phyloP scores from a whole-genome alignment of 2,329 filamentous ascomycete genomes.

The Trichoderma harzianum region DNA sequence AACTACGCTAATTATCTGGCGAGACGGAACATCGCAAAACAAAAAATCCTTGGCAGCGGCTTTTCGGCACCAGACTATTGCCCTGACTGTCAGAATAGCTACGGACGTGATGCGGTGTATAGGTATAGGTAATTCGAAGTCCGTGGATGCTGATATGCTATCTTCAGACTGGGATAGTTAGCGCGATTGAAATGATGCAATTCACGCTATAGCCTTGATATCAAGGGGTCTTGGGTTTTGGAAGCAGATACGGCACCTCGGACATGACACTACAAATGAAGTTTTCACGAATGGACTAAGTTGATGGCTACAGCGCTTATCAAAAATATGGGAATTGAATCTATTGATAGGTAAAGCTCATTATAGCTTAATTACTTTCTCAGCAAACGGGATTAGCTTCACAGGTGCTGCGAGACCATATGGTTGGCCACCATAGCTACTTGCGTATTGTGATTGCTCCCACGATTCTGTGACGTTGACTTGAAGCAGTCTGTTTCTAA shows the following conservation, averaged over 20 bases:
- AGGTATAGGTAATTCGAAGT: neutral
- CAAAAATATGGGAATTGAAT: neutral
- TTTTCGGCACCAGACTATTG: neutral
- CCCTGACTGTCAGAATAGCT: too few relatives aligned
- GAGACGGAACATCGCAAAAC: neutral
- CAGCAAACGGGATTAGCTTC: neutral
- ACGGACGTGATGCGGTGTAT: neutral
- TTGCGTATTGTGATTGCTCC: neutral
- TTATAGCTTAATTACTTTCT: neutral
- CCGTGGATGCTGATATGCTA: neutral
- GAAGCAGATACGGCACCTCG: neutral
- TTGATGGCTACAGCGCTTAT: neutral
- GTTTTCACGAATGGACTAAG: neutral
- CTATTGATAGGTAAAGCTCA: neutral
- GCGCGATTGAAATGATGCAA: neutral
- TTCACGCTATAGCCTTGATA: neutral
- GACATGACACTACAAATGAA: neutral
- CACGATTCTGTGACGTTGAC: constrained; percentile 8
- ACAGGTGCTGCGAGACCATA: neutral
- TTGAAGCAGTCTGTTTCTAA: neutral
- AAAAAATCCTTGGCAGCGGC: neutral
- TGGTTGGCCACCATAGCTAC: neutral
- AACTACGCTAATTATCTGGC: too few relatives aligned
- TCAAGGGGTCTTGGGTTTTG: neutral
- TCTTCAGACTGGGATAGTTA: neutral